Evolutionary conservation across 1,284 basidiomycete species (phyloP).

Genomic region (Clitocybe nebularis): DNA sequence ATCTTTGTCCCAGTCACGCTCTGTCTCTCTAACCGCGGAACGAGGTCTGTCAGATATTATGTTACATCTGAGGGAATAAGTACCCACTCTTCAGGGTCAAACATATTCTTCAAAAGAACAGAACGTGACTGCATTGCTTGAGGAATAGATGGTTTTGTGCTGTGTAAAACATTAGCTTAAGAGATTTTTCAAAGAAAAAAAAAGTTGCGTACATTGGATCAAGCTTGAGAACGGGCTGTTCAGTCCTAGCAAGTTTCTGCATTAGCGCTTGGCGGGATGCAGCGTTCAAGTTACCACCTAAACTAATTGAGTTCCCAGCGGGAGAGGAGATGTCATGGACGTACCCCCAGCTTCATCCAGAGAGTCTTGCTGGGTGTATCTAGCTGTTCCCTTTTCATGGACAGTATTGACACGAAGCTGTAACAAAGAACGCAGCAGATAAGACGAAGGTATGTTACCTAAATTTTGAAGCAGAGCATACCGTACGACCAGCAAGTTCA

Average conservation of each 20-base stretch:
- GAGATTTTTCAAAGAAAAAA: slow-evolving; percentile 4
- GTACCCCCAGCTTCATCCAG: slow-evolving; percentile 79
- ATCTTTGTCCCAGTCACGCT: slow-evolving; percentile 94
- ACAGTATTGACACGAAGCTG: slow-evolving; percentile 89
- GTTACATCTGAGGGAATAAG: neutral
- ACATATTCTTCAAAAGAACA: slow-evolving; percentile 93
- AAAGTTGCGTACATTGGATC: slow-evolving; percentile 53
- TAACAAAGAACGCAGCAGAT: slow-evolving; percentile 7
- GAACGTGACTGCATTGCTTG: slow-evolving; percentile 81
- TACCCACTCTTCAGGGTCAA: slow-evolving; percentile 88
- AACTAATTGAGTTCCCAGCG: slow-evolving; percentile 3
- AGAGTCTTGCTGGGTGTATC: slow-evolving; percentile 75
- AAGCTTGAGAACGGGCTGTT: slow-evolving; percentile 53
- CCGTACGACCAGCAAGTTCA: slow-evolving; percentile 90
- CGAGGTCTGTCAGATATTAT: slow-evolving; percentile 2
- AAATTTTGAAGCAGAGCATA: slow-evolving; percentile 33
- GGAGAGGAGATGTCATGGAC: slow-evolving; percentile 13
- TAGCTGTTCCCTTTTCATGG: slow-evolving; percentile 79
- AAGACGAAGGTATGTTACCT: neutral
- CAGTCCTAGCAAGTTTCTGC: slow-evolving; percentile 96
- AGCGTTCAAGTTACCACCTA: slow-evolving; percentile 91
- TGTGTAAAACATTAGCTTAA: slow-evolving; percentile 23
- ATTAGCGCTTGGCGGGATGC: slow-evolving; percentile 96
- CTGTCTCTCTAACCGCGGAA: slow-evolving; percentile 86
- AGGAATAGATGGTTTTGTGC: slow-evolving; percentile 66